Percentiles rank a stretch among this genome's conserved stretches.
These are phyloP conservation scores for Fusarium devonianum DNA, from an alignment of 2,329 filamentous ascomycete genomes.

Conservation along the genomic window DNA sequence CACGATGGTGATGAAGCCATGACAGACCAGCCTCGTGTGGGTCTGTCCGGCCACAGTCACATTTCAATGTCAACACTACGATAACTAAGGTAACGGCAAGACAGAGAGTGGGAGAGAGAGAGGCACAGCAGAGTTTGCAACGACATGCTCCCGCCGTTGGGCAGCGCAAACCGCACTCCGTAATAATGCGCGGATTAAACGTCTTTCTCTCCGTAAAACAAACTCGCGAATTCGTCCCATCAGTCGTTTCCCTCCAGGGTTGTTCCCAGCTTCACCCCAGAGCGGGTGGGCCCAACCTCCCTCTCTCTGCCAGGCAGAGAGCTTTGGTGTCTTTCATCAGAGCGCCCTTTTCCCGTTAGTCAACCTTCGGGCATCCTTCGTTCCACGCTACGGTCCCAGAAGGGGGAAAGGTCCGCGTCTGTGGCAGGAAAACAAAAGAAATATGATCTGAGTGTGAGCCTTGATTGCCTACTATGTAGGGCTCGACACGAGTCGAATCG, in stretches of 20 bases:
- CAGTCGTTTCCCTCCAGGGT: constrained; percentile 1
- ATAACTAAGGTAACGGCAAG: no score
- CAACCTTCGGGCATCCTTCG: constrained; percentile 11
- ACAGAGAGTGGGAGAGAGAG: no score
- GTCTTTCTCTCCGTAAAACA: not conserved
- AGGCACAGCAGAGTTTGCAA: not conserved
- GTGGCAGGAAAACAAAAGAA: constrained; percentile 14
- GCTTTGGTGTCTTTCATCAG: not conserved
- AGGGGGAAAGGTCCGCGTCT: constrained; percentile 12
- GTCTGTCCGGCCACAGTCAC: no score
- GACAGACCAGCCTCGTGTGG: not conserved
- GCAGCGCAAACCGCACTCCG: not conserved
- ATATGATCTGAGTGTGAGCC: constrained; percentile 24
- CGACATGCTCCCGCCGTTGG: not conserved
- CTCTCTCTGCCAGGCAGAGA: no score
- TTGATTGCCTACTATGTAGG: no score
- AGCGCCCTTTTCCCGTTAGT: constrained; percentile 12
- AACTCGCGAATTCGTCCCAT: constrained; percentile 2
- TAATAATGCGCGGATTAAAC: not conserved
- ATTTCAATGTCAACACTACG: no score
- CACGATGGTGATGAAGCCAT: constrained; percentile 10
- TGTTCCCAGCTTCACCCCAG: not conserved
- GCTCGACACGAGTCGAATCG: constrained; percentile 5
- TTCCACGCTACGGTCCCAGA: constrained; percentile 20
- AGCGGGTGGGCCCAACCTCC: constrained; percentile 1